A percentile compares a stretch with the other conserved stretches of the same genome.
Conservation (phyloP, 345 rosid species). For the Eucalyptus melliodora region DNA sequence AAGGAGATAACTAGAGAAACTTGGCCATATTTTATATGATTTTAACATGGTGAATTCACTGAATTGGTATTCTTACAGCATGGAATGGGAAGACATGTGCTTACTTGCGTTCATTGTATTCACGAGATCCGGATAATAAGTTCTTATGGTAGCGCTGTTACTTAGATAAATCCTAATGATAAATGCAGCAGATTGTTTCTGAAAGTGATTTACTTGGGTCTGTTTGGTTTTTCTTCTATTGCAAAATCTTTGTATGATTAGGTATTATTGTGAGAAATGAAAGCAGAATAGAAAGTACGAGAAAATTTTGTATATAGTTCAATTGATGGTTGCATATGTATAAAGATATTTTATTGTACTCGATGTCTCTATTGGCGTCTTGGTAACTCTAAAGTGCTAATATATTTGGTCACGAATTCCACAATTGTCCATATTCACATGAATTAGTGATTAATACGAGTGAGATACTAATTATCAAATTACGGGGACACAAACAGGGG, state of each 20-base stretch:
- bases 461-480: neutral
- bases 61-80: neutral
- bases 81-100: neutral
- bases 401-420: neutral
- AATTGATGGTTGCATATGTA: neutral
- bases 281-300: neutral
- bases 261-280: neutral
- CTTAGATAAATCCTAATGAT: neutral
- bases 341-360: rapidly evolving
- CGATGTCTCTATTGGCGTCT: rapidly evolving
- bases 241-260: neutral
- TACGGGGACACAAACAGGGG: rapidly evolving
- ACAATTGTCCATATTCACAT: neutral
- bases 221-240: neutral
- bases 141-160: neutral
- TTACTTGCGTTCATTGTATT: neutral
- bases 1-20: neutral
- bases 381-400: rapidly evolving
- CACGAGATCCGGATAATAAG: neutral
- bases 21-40: neutral
- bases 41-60: neutral
- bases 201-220: neutral
- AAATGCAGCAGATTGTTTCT: neutral
- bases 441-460: neutral
- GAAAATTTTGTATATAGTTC: neutral